phyloP scores from a whole-genome alignment of 441 rosid genomes.

The Corymbia calophylla region DNA sequence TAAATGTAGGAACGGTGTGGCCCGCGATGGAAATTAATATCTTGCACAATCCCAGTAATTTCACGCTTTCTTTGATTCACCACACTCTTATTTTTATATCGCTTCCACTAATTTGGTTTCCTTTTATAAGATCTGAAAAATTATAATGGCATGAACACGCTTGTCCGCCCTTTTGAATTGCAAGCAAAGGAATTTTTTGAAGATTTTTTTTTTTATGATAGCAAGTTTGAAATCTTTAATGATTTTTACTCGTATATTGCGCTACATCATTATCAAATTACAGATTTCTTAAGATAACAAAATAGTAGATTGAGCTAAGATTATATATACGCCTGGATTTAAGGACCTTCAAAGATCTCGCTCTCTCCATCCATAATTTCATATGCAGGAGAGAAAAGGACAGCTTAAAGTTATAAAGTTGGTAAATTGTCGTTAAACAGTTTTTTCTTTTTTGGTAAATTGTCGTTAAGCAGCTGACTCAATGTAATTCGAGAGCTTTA shows the following conservation, averaged over 20 bases:
- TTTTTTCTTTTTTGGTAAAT: no score
- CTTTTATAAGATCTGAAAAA: not conserved
- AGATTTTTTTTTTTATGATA: not conserved
- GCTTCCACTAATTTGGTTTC: not conserved
- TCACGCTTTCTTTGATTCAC: not conserved
- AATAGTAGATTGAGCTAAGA: not conserved
- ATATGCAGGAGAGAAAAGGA: not conserved
- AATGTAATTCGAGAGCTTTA: not conserved
- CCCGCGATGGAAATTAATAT: not conserved
- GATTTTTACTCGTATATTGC: not conserved
- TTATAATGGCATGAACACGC: not conserved
- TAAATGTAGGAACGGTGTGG: not conserved
- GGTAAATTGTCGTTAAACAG: not conserved
- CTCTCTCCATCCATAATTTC: not conserved
- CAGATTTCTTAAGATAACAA: not conserved
- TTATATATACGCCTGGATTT: not conserved
- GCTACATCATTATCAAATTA: not conserved
- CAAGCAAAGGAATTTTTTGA: not conserved
- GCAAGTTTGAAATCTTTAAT: not conserved
- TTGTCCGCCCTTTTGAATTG: not conserved
- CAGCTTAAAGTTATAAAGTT: not conserved
- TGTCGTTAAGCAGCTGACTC: no score
- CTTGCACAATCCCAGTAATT: not conserved
- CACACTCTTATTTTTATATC: not conserved
- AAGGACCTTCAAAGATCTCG: not conserved